phyloP scores from a whole-genome alignment of 768 basidiomycete species.

The Ramaria rubella region DNA sequence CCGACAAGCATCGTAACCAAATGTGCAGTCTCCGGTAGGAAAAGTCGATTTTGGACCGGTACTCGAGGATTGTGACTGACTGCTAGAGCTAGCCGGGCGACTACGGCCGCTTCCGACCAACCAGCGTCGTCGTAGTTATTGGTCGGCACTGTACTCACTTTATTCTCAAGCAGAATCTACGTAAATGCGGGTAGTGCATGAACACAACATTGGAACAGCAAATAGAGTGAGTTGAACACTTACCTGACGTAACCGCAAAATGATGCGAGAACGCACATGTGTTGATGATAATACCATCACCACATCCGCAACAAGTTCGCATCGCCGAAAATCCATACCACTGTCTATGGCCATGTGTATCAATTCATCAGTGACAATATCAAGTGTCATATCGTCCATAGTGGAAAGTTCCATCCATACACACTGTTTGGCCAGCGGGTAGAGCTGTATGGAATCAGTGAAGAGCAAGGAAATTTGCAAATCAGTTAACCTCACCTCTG shows the following conservation, averaged over 20 bases:
- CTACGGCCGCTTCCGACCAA: neutral
- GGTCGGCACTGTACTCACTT: neutral
- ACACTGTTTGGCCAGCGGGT: constrained; percentile 57
- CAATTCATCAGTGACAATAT: constrained; percentile 73
- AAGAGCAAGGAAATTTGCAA: neutral
- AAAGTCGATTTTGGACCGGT: constrained; percentile 62
- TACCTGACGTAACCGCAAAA: neutral
- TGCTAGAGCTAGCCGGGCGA: constrained; percentile 36
- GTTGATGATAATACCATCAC: constrained; percentile 64
- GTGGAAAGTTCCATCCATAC: constrained; percentile 74
- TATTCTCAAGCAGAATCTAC: neutral
- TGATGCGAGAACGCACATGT: neutral
- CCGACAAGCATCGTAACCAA: constrained; percentile 69
- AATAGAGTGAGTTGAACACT: no score
- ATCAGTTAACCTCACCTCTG: constrained; percentile 41
- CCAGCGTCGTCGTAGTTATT: neutral
- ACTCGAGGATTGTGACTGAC: constrained; percentile 64
- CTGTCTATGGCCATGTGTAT: constrained; percentile 78
- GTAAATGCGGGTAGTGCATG: neutral
- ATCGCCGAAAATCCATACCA: constrained; percentile 66
- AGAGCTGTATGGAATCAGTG: no score
- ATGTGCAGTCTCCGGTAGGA: constrained; percentile 77
- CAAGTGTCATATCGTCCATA: constrained; percentile 45
- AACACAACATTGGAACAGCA: neutral
- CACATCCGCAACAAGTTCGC: constrained; percentile 69